These are phyloP conservation scores for Sapria himalayana DNA, from an alignment of 345 rosid species.

Conservation along the genomic window DNA sequence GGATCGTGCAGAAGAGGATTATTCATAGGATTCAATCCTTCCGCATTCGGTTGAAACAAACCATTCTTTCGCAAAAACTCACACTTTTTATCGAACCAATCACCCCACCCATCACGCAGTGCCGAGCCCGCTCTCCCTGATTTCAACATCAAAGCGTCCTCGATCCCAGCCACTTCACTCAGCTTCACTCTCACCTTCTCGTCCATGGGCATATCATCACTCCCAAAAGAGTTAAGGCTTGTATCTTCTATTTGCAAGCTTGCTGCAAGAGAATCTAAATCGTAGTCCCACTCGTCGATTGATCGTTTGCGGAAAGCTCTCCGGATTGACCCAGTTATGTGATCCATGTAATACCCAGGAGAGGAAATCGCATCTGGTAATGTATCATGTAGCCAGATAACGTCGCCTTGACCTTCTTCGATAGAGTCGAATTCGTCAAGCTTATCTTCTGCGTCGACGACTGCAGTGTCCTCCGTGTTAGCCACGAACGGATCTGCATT, in stretches of 20 bases:
- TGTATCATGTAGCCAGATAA: too few species aligned
- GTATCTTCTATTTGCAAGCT: constrained; percentile 14
- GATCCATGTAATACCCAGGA: constrained; percentile 60
- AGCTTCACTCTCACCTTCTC: constrained; percentile 54
- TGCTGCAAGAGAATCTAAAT: constrained; percentile 20
- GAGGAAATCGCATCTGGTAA: too few species aligned
- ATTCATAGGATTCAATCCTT: constrained; percentile 54
- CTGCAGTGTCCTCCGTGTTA: too few species aligned
- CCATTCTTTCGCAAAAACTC: constrained; percentile 68
- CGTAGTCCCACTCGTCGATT: constrained; percentile 81
- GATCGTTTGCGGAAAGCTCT: constrained; percentile 41
- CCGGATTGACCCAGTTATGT: constrained; percentile 34
- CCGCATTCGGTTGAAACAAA: constrained; percentile 67
- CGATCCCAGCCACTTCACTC: constrained; percentile 36
- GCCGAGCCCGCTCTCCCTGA: constrained; percentile 33
- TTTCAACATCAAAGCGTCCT: constrained; percentile 60
- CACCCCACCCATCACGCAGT: constrained; percentile 82
- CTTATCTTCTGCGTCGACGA: too few species aligned
- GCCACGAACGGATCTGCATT: too few species aligned
- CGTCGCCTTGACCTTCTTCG: too few species aligned
- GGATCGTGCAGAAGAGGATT: constrained; percentile 91
- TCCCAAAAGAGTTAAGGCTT: constrained; percentile 34
- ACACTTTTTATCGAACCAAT: constrained; percentile 85
- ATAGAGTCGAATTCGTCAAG: too few species aligned
- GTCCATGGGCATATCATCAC: constrained; percentile 65